A percentile compares a stretch with the other conserved stretches of the same genome.
Conservation (phyloP, 805 yeast species). For the Pichia californica region DNA sequence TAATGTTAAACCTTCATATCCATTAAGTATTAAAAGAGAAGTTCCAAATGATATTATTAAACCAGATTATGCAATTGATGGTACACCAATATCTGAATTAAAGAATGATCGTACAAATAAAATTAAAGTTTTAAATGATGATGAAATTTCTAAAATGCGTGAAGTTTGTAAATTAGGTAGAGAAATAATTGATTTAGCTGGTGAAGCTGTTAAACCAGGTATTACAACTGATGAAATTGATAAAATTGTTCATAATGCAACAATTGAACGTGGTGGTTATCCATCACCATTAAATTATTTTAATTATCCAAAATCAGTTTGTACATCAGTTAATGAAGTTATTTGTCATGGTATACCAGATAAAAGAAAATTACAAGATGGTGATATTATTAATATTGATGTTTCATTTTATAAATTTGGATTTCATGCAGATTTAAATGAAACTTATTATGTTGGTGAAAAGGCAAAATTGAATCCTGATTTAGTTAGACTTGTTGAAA, state of each 20-base stretch:
- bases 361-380: slow-evolving; percentile 77
- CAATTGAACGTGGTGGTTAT: slow-evolving; percentile 81
- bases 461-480: slow-evolving; percentile 76
- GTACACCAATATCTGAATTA: slow-evolving; percentile 75
- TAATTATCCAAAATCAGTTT: slow-evolving; percentile 85
- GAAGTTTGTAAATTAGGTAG: slow-evolving; percentile 72
- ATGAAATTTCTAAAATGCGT: slow-evolving; percentile 68
- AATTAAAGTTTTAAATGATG: slow-evolving; percentile 57
- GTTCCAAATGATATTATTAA: slow-evolving; percentile 64
- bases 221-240: slow-evolving; percentile 91
- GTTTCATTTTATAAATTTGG: slow-evolving; percentile 83
- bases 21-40: slow-evolving; percentile 62
- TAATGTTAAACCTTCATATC: slow-evolving; percentile 68
- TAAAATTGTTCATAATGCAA: slow-evolving; percentile 77
- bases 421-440: slow-evolving; percentile 90
- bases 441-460: slow-evolving; percentile 93
- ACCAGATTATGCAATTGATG: slow-evolving; percentile 83
- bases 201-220: slow-evolving; percentile 78
- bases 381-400: slow-evolving; percentile 91
- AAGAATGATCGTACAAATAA: slow-evolving; percentile 60
- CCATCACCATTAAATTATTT: slow-evolving; percentile 95
- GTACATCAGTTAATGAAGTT: slow-evolving; percentile 92
- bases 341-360: slow-evolving; percentile 98
- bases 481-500: slow-evolving; percentile 83
- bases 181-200: slow-evolving; percentile 86